These are phyloP conservation scores for Datisca glomerata DNA, from an alignment of 306 rosid genomes.

Conservation along the genomic window DNA sequence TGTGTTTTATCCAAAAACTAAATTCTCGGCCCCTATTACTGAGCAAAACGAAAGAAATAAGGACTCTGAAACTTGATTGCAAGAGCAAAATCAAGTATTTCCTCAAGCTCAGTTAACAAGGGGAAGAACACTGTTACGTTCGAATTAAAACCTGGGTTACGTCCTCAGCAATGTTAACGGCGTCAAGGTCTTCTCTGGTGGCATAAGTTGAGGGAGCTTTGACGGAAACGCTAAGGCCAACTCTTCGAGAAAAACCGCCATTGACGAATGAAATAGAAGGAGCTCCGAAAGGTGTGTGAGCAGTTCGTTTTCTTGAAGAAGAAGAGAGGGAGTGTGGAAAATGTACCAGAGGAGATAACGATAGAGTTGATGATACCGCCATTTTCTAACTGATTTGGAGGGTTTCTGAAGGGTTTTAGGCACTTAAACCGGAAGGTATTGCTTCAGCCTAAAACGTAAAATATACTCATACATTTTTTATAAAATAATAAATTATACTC, in stretches of 20 bases:
- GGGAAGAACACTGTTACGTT: neutral
- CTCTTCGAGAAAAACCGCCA: slow-evolving; percentile 1
- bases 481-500: too few relatives aligned
- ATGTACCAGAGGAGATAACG: slow-evolving; percentile 21
- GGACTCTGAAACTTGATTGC: too few relatives aligned
- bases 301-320: slow-evolving; percentile 11
- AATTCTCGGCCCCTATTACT: too few relatives aligned
- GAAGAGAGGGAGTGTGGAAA: slow-evolving; percentile 18
- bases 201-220: slow-evolving; percentile 23
- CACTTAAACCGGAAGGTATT: too few relatives aligned
- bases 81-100: too few relatives aligned
- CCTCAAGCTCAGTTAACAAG: neutral
- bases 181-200: slow-evolving; percentile 40
- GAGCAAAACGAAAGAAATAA: too few relatives aligned
- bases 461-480: too few relatives aligned
- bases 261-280: slow-evolving; percentile 1
- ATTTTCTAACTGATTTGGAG: too few relatives aligned
- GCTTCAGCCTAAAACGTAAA: too few relatives aligned
- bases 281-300: slow-evolving; percentile 10
- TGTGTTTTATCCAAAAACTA: too few relatives aligned
- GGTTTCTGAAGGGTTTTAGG: too few relatives aligned
- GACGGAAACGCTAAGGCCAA: slow-evolving; percentile 12
- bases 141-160: slow-evolving; percentile 89
- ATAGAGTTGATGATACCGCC: slow-evolving; percentile 10
- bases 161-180: slow-evolving; percentile 87